Percentiles rank a stretch among this genome's conserved stretches.
phyloP scores from a whole-genome alignment of 176 grass and related monocot genomes.

The Oryza glumipatula region DNA sequence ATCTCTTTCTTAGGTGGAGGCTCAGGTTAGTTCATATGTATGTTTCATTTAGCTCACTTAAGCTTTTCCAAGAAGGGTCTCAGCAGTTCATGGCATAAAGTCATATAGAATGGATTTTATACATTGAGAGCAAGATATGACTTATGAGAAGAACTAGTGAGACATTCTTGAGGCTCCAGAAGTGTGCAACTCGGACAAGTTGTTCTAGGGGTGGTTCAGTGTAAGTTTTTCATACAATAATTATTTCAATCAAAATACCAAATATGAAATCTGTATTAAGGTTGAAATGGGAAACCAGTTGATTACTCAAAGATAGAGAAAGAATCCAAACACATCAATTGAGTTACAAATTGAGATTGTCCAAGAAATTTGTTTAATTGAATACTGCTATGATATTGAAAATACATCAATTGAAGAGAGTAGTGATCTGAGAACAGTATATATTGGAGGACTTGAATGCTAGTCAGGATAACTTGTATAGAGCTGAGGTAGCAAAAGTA shows the following conservation, averaged over 20 bases:
- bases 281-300: slow-evolving; percentile 1
- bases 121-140: not conserved
- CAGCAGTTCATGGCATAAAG: slow-evolving; percentile 1
- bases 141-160: not conserved
- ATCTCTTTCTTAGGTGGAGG: not conserved
- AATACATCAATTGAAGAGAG: slow-evolving; percentile 13
- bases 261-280: slow-evolving; percentile 15
- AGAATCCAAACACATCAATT: not conserved
- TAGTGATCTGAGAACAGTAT: slow-evolving; percentile 5
- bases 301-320: not conserved
- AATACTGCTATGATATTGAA: slow-evolving; percentile 4
- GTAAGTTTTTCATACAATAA: not conserved
- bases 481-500: slow-evolving; percentile 12
- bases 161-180: not conserved
- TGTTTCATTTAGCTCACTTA: not conserved
- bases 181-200: not conserved
- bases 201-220: not conserved
- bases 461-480: not conserved
- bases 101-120: not conserved
- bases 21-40: not conserved
- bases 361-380: not conserved
- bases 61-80: not conserved
- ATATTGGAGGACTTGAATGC: slow-evolving; percentile 1
- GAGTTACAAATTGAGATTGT: not conserved
- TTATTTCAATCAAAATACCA: slow-evolving; percentile 24